Conservation (phyloP, 2,329 filamentous ascomycete species). For the Penicillium glabrum region DNA sequence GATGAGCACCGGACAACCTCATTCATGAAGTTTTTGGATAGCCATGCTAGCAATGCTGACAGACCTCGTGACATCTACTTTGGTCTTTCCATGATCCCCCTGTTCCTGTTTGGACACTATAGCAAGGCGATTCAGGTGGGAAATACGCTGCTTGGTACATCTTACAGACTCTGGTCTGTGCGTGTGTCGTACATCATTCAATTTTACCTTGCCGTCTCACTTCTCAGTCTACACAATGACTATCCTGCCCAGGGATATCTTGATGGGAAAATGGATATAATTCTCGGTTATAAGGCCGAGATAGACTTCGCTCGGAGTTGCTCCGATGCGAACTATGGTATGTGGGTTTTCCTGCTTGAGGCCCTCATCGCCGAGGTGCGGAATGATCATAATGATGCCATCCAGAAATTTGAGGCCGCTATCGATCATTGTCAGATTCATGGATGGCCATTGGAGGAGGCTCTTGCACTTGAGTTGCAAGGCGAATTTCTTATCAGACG, state of each 20-base stretch:
- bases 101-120: constrained; percentile 50
- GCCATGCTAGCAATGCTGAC: constrained; percentile 49
- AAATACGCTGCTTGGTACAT: constrained; percentile 39
- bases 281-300: constrained; percentile 50
- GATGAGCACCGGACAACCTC: constrained; percentile 51
- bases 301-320: constrained; percentile 54
- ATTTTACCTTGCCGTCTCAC: constrained; percentile 47
- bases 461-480: constrained; percentile 61
- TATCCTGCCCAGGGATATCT: constrained; percentile 45
- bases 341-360: constrained; percentile 57
- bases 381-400: constrained; percentile 45
- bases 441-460: constrained; percentile 60
- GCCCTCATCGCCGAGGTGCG: constrained; percentile 55
- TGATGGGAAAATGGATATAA: constrained; percentile 48
- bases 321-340: constrained; percentile 61
- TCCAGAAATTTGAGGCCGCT: constrained; percentile 54
- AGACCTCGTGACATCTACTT: constrained; percentile 58
- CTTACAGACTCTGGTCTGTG: constrained; percentile 48
- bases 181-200: constrained; percentile 44
- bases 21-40: constrained; percentile 51
- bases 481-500: constrained; percentile 57
- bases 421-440: constrained; percentile 62
- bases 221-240: constrained; percentile 45
- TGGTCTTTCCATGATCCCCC: constrained; percentile 47
- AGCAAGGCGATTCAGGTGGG: constrained; percentile 46